Conservation (phyloP, 2,329 filamentous ascomycete genomes). For the Metarhizium rileyi region DNA sequence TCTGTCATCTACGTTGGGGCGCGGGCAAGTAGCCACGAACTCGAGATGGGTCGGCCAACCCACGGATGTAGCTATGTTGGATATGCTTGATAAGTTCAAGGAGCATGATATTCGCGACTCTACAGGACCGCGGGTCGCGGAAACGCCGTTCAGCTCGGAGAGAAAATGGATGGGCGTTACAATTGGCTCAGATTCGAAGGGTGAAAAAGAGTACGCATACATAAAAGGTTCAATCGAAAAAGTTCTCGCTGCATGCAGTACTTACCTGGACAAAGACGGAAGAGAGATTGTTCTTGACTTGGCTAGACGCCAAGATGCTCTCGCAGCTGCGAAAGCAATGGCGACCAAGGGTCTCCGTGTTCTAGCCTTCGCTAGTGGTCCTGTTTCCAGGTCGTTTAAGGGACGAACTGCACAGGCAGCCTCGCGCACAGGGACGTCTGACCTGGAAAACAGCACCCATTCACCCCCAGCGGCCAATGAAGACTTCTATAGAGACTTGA, state of each 20-base stretch:
- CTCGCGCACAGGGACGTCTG: conserved; percentile 43
- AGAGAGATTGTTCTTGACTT: conserved; percentile 80
- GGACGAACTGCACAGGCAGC: conserved; percentile 26
- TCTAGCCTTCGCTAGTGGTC: conserved; percentile 83
- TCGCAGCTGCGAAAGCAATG: conserved; percentile 75
- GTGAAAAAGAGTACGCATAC: conserved; percentile 73
- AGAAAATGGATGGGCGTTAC: conserved; percentile 99
- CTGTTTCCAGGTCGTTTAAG: conserved; percentile 40
- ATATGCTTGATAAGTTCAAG: conserved; percentile 80
- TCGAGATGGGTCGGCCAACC: conserved; percentile 96
- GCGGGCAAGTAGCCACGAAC: conserved; percentile 49
- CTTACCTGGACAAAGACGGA: conserved; percentile 78
- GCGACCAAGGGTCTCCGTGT: conserved; percentile 83
- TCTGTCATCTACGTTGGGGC: conserved; percentile 70
- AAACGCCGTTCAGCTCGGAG: conserved; percentile 94
- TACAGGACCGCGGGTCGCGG: conserved; percentile 69
- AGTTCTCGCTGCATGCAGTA: conserved; percentile 78
- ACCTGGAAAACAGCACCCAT: conserved; percentile 28
- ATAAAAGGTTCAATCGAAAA: conserved; percentile 92
- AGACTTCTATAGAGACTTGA: conserved; percentile 70
- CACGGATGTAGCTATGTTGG: conserved; percentile 93
- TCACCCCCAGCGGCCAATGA: conserved; percentile 42
- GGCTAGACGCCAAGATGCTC: conserved; percentile 59
- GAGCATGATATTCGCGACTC: conserved; percentile 87
- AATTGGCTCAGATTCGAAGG: conserved; percentile 51